These are phyloP conservation scores for Pinus taeda DNA, from an alignment of 75 land plant genomes.

Conservation along the genomic window DNA sequence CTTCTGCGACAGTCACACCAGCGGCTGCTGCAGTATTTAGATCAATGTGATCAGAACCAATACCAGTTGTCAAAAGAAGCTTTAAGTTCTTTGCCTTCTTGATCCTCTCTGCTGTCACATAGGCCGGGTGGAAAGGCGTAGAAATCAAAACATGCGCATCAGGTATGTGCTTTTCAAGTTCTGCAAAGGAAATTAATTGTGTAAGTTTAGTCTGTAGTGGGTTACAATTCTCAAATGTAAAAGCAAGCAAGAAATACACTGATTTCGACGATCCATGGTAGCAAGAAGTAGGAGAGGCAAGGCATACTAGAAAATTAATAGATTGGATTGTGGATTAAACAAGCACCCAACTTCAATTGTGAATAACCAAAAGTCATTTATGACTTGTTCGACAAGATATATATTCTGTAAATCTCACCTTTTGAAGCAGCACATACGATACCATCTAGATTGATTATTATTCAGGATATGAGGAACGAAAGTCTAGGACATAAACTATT, in stretches of 20 bases:
- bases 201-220: neutral
- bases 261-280: no score
- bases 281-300: no score
- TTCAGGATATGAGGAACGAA: no score
- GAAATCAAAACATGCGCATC: constrained; percentile 84
- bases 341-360: no score
- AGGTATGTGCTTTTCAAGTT: constrained; percentile 79
- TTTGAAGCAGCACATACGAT: no score
- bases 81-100: constrained; percentile 86
- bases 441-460: no score
- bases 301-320: neutral
- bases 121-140: constrained; percentile 98
- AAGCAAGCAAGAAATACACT: no score
- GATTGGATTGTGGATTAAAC: neutral
- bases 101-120: constrained; percentile 87
- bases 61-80: constrained; percentile 85
- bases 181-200: constrained; percentile 29
- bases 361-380: no score
- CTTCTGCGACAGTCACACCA: constrained; percentile 92
- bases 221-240: no score
- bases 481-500: no score
- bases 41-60: constrained; percentile 97
- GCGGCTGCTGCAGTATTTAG: constrained; percentile 76
- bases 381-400: no score
- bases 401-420: no score